Base-by-base conservation (phyloP, 805 yeast species). In the Saccharomycopsis lassenensis region DNA sequence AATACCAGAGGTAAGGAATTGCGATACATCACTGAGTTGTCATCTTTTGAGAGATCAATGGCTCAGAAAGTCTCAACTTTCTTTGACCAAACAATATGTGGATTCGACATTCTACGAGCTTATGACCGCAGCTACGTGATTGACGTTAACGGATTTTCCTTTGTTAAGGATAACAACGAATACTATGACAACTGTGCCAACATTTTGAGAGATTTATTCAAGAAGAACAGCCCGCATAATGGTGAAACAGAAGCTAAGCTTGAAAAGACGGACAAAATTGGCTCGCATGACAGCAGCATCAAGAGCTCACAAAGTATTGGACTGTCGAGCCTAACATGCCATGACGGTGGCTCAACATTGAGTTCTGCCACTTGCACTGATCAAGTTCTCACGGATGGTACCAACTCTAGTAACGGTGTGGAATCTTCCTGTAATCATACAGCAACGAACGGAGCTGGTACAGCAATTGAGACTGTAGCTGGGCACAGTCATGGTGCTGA, bases 1-100 rank as follows among this genome's bases (percentile, higher is more conserved):
- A 91, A 91, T 54, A 87, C 97, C 1, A 94, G 87, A 51, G 99
- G 99, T 31, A 91, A 91, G 56, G 99, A 91, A 59, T 78, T 91
- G 31, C 69, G 99, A 45, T 91, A 81, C 52, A 69, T 91, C 24
- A 89, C 98, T 1, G 75, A 79, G 46, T 63, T 91, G 36, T 62
- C 82, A 2, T 71, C 67, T 4, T 80, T 73, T 33, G 99, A 91
- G 56, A 76, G 71, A 35, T 59, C 60, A 22, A 86, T 87, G 71
- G 99, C 99, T 2, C 60, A 67, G 24, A 74, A 69, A 42, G 87
- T 91, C 12, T 71, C 86, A 28, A 65, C 57, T 19, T 73, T 76
- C 0, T 91, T 91, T 56, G 77, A 82, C 35, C 99, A 91, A 59
- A 83, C 93, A 19, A 87, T 91, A 45, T 91, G 99, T 61, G 99